Evolutionary conservation across 78 protist genomes (phyloP), one percentile per base, ranked within the genome.

Genomic region (Dictyostelium citrinum): DNA sequence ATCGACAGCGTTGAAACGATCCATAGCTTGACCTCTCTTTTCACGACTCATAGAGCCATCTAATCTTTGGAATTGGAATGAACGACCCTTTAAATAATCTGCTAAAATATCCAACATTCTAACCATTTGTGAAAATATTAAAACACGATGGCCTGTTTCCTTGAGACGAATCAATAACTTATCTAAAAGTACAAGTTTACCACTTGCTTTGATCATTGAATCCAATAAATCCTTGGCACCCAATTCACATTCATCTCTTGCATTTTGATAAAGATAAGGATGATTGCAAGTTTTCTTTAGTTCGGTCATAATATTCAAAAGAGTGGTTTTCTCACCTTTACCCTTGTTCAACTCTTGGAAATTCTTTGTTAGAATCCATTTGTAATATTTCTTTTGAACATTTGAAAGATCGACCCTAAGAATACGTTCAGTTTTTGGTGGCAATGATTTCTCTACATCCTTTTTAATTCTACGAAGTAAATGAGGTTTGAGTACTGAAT

Each of bases 271-370:
- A 41, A 98, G 95, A 67, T 67, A 91, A 5, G 99, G 99, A 84
- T 98, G 99, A 88, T 98, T 98, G 90, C 99, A 99, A 81, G 95
- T 74, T 95, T 98, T 99, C 64, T 97, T 97, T 51, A 99, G 96
- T 95, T 98, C 98, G 90, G 98, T 94, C 71, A 96, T 29, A 22
- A 98, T 77, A 71, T 98, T 98, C 9, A 97, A 14, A 55, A 98
- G 94, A 24, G 83, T 82, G 9, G 96, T 31, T 90, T 96, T 94
- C 31, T 83, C 78, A 5, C 84, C 84, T 41, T 39, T 60, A 55
- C 93, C 95, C 58, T 75, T 95, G 35, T 90, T 96, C 64, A 82
- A 17, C 29, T 78, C 97, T 39, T 24, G 37, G 51, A 90, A 94
- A 82, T 97, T 95, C 81, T 78, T 81, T 27, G 96, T 82, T 31